phyloP scores from a whole-genome alignment of 2,329 filamentous ascomycete genomes.

The Cercospora sojina region DNA sequence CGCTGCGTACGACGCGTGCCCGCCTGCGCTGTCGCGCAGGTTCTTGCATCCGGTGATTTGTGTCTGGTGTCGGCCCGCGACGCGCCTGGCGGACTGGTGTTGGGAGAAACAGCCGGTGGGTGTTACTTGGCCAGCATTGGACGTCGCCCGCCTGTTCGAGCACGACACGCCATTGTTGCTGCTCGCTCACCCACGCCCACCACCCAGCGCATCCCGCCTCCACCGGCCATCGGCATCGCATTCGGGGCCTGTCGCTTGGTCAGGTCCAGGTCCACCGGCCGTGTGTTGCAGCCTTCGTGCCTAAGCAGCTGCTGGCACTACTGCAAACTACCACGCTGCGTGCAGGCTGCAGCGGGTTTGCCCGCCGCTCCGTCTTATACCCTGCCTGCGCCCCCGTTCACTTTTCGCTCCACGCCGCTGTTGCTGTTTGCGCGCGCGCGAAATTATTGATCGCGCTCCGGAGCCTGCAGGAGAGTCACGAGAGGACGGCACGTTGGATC shows the following conservation, averaged over 20 bases:
- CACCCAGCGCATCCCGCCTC: not conserved
- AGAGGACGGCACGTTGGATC: not conserved
- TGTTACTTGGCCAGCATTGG: constrained; percentile 1
- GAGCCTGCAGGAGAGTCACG: constrained; percentile 8
- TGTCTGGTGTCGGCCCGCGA: not conserved
- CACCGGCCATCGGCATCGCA: not conserved
- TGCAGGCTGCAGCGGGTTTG: constrained; percentile 7
- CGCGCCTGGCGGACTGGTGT: not conserved
- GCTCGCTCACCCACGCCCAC: not conserved
- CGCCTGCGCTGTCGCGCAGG: not conserved
- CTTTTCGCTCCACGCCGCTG: constrained; percentile 5
- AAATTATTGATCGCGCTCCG: not conserved
- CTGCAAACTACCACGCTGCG: constrained; percentile 4
- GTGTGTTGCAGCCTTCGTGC: constrained; percentile 10
- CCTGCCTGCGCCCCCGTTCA: not conserved
- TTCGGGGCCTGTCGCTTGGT: not conserved
- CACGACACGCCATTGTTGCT: not conserved
- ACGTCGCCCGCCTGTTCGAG: not conserved
- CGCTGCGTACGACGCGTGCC: not conserved
- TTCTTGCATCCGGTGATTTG: not conserved
- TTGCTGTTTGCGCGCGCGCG: not conserved
- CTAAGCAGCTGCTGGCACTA: constrained; percentile 10
- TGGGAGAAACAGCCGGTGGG: not conserved
- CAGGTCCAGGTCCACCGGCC: not conserved
- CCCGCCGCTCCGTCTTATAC: constrained; percentile 1